A percentile compares a stretch with the other conserved stretches of the same genome.
These are phyloP conservation scores for Macrolepiota dolichaula DNA, from an alignment of 768 basidiomycete species.

Conservation along the genomic window DNA sequence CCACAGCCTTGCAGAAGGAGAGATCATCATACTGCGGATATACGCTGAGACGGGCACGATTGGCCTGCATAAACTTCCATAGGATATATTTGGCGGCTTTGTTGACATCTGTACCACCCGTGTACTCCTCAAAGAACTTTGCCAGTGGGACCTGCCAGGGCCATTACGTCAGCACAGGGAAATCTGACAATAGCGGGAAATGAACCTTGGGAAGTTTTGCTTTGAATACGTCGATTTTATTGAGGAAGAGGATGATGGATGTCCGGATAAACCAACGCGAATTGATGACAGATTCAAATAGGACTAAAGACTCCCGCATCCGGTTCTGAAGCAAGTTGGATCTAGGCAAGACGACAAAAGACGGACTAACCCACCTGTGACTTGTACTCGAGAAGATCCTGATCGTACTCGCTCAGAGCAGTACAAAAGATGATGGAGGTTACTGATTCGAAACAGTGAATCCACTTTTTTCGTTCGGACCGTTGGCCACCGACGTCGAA, in stretches of 20 bases:
- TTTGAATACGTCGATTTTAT: slow-evolving; percentile 93
- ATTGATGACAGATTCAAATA: slow-evolving; percentile 92
- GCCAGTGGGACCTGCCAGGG: slow-evolving; percentile 64
- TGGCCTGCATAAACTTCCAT: slow-evolving; percentile 94
- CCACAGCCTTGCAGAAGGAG: slow-evolving; percentile 8
- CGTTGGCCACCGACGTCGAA: slow-evolving; percentile 81
- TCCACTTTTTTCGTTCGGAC: slow-evolving; percentile 81
- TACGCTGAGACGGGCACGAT: slow-evolving; percentile 77
- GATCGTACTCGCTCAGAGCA: slow-evolving; percentile 72
- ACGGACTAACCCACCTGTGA: slow-evolving; percentile 43
- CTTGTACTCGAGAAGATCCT: slow-evolving; percentile 65
- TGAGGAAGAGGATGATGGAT: slow-evolving; percentile 87
- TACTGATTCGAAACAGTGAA: slow-evolving; percentile 62
- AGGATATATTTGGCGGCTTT: slow-evolving; percentile 94
- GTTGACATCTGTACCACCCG: slow-evolving; percentile 85
- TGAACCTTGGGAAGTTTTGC: slow-evolving; percentile 70
- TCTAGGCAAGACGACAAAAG: background rate
- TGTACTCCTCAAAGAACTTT: slow-evolving; percentile 83
- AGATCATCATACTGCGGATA: slow-evolving; percentile 52
- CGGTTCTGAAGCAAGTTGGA: slow-evolving; percentile 58
- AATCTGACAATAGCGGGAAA: background rate
- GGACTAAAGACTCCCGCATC: slow-evolving; percentile 87
- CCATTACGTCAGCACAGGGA: background rate
- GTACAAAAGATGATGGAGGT: slow-evolving; percentile 68
- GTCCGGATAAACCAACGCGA: slow-evolving; percentile 92